A percentile compares a stretch with the other conserved stretches of the same genome.
Evolutionary conservation across 148 eudicot species (phyloP).

Genomic region (Agrostemma githago): DNA sequence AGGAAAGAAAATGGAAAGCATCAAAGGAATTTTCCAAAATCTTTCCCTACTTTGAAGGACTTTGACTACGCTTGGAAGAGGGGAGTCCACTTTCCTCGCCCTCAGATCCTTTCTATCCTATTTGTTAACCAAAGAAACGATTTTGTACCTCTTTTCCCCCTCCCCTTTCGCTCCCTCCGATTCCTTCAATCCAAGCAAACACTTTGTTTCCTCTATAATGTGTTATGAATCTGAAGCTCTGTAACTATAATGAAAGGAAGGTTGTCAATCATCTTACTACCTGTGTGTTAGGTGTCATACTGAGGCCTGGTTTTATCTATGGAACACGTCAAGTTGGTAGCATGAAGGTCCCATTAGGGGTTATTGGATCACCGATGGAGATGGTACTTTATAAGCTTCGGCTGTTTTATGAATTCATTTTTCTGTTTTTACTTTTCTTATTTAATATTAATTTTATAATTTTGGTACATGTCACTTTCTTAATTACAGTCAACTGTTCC

Average conservation of each 20-base stretch:
- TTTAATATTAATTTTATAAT: too few species aligned
- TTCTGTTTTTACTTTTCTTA: too few species aligned
- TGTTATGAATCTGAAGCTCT: background rate
- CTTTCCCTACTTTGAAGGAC: too few species aligned
- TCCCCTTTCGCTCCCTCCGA: too few species aligned
- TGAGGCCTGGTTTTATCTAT: constrained; percentile 83
- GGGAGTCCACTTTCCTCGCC: too few species aligned
- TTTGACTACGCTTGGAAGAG: too few species aligned
- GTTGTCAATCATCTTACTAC: background rate
- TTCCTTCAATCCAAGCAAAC: too few species aligned
- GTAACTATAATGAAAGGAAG: constrained; percentile 1
- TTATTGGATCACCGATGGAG: constrained; percentile 77
- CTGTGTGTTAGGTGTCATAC: constrained; percentile 53
- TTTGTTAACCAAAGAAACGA: too few species aligned
- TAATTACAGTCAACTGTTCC: background rate
- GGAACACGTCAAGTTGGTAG: constrained; percentile 81
- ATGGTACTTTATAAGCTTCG: constrained; percentile 37
- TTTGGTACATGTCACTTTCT: background rate
- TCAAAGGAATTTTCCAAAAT: too few species aligned
- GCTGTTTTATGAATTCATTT: constrained; percentile 1
- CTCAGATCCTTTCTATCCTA: too few species aligned
- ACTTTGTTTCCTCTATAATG: background rate
- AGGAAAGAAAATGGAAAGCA: too few species aligned
- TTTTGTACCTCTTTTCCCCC: too few species aligned
- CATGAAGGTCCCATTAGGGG: constrained; percentile 71